Evolutionary conservation across 176 grass and related monocot genomes (phyloP), one percentile per base, ranked within the genome.

Genomic region (Urochloa ruziziensis): DNA sequence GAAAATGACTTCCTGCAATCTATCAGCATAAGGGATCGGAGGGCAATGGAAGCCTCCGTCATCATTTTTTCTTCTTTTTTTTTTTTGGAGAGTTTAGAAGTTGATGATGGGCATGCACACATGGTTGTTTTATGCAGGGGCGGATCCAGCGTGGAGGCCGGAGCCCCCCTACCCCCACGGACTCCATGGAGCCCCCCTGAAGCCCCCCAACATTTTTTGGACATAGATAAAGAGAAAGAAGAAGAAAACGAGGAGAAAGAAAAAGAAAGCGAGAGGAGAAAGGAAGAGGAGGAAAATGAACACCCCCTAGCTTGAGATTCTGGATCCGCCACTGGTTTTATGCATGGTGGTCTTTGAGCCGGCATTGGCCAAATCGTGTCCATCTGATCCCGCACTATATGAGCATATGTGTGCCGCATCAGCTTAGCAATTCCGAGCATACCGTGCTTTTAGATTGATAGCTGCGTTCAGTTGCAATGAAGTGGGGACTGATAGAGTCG

Each of bases 381-480:
- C 39, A 24, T 82, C 53, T 48, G 53, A 72, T 48, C 58, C 25
- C 27, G 59, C 59, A 62, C 27, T 7, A 62, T 34, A 46, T 33
- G 7, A 19, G 25, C 27, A 29, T n/a, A n/a, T 56, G 19, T 70
- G 27, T 32, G 37, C 53, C 51, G 5, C 43, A 40, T 66, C 59
- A 84, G 16, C 57, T 74, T 83, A 25, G 78, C 46, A 51, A 49
- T 36, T 39, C 54, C n/a, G n/a, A 59, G 33, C 56, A 73, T 14
- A 21, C 16, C 69, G 4, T 68, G 57, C 68, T 75, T 19, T 89
- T 85, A 66, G 68, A 1, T 18, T 80, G 82, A 75, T n/a, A 59
- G 81, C 58, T 58, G 67, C 58, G 7, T 67, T 67, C 46, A 57
- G 57, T 66, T 39, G 68, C n/a, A 60, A 40, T 39, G 49, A 24